Base-by-base conservation (phyloP, 176 grass and related monocot genomes). In the Oryza meridionalis region DNA sequence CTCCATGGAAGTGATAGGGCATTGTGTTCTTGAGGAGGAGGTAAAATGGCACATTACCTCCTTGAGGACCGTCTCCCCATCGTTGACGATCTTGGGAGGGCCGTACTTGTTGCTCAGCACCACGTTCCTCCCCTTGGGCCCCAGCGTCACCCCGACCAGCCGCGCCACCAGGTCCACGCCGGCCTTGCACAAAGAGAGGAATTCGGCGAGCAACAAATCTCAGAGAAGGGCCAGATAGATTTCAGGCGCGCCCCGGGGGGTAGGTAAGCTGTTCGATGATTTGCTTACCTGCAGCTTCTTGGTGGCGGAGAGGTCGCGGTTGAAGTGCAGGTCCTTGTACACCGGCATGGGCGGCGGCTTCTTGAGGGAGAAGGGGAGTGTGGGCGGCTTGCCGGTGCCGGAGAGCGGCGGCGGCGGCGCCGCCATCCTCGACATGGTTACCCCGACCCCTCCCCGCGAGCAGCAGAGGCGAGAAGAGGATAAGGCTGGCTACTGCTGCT, bases 21-120 rank as follows among this genome's bases (percentile, higher is more conserved):
- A n/a, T 61, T 22, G 21, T 9, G 55, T 19, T 53, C 55, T 61
- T 61, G 6, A 37, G 35, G 55, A 22, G 10, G 19, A n/a, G 10
- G 19, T 43, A 38, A 42, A 15, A 75, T 29, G 68, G 66, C 15
- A 55, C 33, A 88, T 35, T 90, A 97, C 95, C 91, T 98, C 95
- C 80, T 91, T 93, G 64, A 98, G 92, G 12, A 98, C 91, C 43
- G 95, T 95, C 67, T 98, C 95, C 50, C 95, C 95, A 11, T 98
- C 92, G 66, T 98, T 98, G 77, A 95, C 91, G 64, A 98, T 98
- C 87, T 92, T 98, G 17, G 91, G 95, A 84, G 92, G 95, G 67
- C 95, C 95, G 73, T 94, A 98, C 78, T 94, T 94, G 77, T 92
- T 98, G 61, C 89, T 78, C 81, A 98, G 81, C 84, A 98, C 92